These are phyloP conservation scores for Solanum etuberosum DNA, from an alignment of 257 asterid species.

Conservation along the genomic window DNA sequence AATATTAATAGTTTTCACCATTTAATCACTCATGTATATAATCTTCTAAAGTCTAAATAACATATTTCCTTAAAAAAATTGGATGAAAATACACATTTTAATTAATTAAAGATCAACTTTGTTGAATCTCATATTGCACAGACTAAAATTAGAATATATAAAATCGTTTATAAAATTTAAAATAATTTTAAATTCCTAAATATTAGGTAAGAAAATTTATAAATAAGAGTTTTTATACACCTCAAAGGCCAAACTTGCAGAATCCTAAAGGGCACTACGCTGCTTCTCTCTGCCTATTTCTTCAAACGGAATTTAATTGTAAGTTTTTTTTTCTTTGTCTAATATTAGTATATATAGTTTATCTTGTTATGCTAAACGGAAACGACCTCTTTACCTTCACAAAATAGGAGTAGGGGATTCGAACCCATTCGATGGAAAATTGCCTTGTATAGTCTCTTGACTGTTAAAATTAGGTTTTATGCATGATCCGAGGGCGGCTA, in stretches of 20 bases:
- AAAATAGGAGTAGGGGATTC: no score
- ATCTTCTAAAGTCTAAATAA: background rate
- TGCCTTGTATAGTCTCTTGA: background rate
- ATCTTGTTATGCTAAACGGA: background rate
- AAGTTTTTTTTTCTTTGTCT: background rate
- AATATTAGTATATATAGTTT: background rate
- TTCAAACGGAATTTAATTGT: background rate
- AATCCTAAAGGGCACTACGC: background rate
- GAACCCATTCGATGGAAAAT: background rate
- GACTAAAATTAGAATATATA: background rate
- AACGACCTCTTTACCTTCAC: background rate
- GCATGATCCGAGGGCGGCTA: no score
- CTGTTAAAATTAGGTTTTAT: background rate
- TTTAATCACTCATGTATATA: background rate
- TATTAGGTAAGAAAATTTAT: background rate
- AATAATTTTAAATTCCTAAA: background rate
- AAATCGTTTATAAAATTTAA: background rate
- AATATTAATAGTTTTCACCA: background rate
- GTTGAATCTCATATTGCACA: background rate
- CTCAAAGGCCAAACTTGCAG: background rate
- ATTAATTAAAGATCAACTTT: background rate
- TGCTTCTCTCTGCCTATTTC: background rate
- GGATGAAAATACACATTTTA: background rate
- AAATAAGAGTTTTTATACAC: background rate
- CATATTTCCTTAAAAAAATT: background rate